Evolutionary conservation across 2,329 filamentous ascomycete genomes (phyloP).

Genomic region (Aspergillus latus): DNA sequence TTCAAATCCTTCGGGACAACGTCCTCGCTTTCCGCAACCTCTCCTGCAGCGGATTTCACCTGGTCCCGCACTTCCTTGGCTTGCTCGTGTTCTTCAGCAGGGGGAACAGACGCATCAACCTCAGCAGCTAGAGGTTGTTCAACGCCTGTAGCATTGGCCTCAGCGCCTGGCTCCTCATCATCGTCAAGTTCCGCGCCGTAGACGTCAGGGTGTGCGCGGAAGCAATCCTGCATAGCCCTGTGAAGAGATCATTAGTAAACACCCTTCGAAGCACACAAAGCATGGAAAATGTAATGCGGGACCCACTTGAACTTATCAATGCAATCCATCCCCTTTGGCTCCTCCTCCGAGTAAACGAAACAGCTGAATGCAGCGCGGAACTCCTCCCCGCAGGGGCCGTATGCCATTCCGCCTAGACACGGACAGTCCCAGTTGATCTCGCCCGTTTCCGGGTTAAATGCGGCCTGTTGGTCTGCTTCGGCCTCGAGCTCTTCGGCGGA

Average conservation of each 20-base stretch:
- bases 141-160: constrained; percentile 29
- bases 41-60: constrained; percentile 25
- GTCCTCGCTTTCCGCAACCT: constrained; percentile 43
- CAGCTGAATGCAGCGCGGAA: constrained; percentile 97
- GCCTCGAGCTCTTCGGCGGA: constrained; percentile 65
- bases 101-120: constrained; percentile 25
- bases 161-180: constrained; percentile 52
- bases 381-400: constrained; percentile 92
- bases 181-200: constrained; percentile 87
- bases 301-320: constrained; percentile 95
- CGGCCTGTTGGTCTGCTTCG: constrained; percentile 82
- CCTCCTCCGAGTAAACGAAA: constrained; percentile 92
- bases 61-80: constrained; percentile 26
- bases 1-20: constrained; percentile 53
- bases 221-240: constrained; percentile 97
- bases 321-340: constrained; percentile 97
- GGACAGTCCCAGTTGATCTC: constrained; percentile 99
- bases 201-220: constrained; percentile 85
- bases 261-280: neutral
- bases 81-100: constrained; percentile 27
- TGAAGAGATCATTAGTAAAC: constrained; percentile 18
- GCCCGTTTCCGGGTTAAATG: constrained; percentile 96
- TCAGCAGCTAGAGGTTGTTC: constrained; percentile 25
- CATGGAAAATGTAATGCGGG: neutral
- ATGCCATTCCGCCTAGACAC: constrained; percentile 93